Conservation (phyloP, 2,329 filamentous ascomycete genomes). For the Bipolaris bicolor region DNA sequence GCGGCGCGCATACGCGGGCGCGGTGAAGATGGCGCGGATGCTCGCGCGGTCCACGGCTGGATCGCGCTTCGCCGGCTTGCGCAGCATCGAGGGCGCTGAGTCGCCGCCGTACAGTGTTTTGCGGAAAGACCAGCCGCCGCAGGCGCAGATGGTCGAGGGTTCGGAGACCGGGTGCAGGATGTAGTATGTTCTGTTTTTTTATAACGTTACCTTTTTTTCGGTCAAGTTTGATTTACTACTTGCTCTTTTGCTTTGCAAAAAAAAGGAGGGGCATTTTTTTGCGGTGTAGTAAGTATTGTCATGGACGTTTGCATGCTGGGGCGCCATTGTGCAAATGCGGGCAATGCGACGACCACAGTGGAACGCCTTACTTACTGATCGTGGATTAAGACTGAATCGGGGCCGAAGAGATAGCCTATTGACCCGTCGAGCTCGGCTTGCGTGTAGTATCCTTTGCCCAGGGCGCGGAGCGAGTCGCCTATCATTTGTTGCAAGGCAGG, state of each 20-base stretch:
- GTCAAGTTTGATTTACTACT: background rate
- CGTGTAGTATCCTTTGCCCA: slow-evolving; percentile 39
- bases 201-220: no score
- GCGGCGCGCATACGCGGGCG: slow-evolving; percentile 35
- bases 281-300: no score
- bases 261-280: background rate
- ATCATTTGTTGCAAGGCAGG: slow-evolving; percentile 41
- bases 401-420: slow-evolving; percentile 46
- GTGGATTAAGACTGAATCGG: slow-evolving; percentile 43
- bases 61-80: slow-evolving; percentile 40
- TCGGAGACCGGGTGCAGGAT: slow-evolving; percentile 35
- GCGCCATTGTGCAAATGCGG: no score
- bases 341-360: background rate
- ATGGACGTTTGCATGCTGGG: no score
- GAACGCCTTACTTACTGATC: slow-evolving; percentile 34
- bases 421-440: slow-evolving; percentile 45
- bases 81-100: slow-evolving; percentile 36
- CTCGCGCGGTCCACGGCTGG: slow-evolving; percentile 38
- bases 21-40: slow-evolving; percentile 47
- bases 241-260: no score
- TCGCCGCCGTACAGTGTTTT: slow-evolving; percentile 45
- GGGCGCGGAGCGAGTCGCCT: slow-evolving; percentile 33
- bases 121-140: slow-evolving; percentile 47
- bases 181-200: slow-evolving; percentile 37
- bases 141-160: slow-evolving; percentile 38